phyloP scores from a whole-genome alignment of 164 flowering plant species.

The Nelumbo lutea region DNA sequence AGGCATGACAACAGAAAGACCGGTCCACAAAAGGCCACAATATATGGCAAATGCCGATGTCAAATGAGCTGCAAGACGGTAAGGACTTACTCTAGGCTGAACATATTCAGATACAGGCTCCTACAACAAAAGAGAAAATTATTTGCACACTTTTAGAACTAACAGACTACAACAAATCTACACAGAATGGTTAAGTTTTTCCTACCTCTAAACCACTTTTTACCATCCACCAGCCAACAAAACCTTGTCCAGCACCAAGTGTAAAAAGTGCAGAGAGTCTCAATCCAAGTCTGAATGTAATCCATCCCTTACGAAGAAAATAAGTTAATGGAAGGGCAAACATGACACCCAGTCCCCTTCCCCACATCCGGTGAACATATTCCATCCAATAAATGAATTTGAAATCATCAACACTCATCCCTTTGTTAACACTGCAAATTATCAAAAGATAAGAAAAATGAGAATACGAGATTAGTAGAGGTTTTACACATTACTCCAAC shows the following conservation, averaged over 20 bases:
- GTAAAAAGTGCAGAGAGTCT: conserved; percentile 84
- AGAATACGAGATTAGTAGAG: no score
- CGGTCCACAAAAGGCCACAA: conserved; percentile 90
- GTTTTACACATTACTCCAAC: not conserved
- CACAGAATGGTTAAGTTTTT: not conserved
- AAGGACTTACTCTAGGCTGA: conserved; percentile 96
- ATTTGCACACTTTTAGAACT: not conserved
- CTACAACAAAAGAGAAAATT: conserved; percentile 23
- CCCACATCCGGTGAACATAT: conserved; percentile 99
- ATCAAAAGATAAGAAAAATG: conserved; percentile 1
- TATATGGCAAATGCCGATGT: conserved; percentile 93
- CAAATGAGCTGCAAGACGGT: conserved; percentile 91
- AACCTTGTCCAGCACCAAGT: conserved; percentile 96
- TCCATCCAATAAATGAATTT: conserved; percentile 99
- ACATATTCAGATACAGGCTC: conserved; percentile 64
- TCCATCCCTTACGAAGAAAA: conserved; percentile 79
- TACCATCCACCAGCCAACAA: conserved; percentile 99
- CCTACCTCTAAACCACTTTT: conserved; percentile 95
- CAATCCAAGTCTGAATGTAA: conserved; percentile 65
- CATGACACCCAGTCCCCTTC: conserved; percentile 83
- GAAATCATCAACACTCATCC: conserved; percentile 86
- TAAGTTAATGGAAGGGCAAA: conserved; percentile 88
- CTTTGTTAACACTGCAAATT: conserved; percentile 68
- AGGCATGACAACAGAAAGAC: conserved; percentile 93
- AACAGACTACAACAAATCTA: not conserved